Evolutionary conservation across 75 land plant genomes (phyloP), one percentile per base, ranked within the genome.

Genomic region (Picea sitchensis): DNA sequence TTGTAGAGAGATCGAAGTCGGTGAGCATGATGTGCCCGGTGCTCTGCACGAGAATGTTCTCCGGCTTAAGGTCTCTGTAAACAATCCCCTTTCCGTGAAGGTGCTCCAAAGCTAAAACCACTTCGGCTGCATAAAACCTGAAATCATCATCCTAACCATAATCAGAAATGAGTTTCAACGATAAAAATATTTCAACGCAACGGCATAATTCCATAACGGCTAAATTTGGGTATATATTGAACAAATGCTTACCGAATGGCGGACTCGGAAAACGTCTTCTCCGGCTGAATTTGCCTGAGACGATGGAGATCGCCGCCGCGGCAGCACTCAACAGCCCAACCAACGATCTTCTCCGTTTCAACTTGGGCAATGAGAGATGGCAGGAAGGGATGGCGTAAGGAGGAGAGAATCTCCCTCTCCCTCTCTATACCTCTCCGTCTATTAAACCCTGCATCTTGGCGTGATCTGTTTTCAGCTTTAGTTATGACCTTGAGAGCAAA

Each of bases 11-110:
- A 77, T 93, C 95, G 82, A 92, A 92, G 81, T 92, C 94, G 26
- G 94, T 85, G 78, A 92, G 85, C 31, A 81, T 83, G 61, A 90
- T 78, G 83, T 92, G 94, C 75, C 94, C 94, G 58, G 81, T 76
- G 26, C 73, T 59, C 51, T 83, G 94, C 8, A 92, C 34, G 32
- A 92, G 84, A 26, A 92, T 79, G 78, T 92, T 92, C 81, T 92
- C 94, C 20, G 94, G 94, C 80, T 92, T 92, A 1, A 92, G 82
- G 74, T 92, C 94, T 47, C 94, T 85, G 82, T 92, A 92, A 38
- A 81, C 92, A 67, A 90, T 82, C 32, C 89, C 85, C 57, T 77
- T 18, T 15, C 13, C 18, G 59, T 93, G 96, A 56, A 93, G 88
- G 77, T 90, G 84, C 47, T 90, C 84, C 57, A 93, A 78, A 13